Conservation (phyloP, 148 eudicot species). For the Rhododendron ovatum region DNA sequence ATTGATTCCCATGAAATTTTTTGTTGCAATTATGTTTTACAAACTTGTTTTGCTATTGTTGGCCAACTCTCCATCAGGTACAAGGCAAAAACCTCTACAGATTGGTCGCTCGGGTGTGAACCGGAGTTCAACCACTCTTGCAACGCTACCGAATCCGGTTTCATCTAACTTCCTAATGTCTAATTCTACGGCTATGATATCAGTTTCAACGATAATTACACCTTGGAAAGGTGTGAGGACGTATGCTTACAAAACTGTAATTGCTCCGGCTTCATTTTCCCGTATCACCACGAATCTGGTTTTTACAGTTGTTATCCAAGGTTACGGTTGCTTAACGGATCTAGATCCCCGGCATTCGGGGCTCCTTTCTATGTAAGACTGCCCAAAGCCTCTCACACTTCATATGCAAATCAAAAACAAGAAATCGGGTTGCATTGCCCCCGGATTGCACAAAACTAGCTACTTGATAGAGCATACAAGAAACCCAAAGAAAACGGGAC, state of each 20-base stretch:
- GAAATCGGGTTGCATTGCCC: slow-evolving; percentile 14
- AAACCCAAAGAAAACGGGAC: not conserved
- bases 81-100: too few relatives aligned
- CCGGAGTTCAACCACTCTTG: slow-evolving; percentile 4
- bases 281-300: not conserved
- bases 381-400: not conserved
- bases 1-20: too few relatives aligned
- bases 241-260: slow-evolving; percentile 11
- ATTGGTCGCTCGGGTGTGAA: not conserved
- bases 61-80: too few relatives aligned
- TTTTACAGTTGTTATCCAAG: slow-evolving; percentile 18
- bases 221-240: slow-evolving; percentile 15
- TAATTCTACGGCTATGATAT: slow-evolving; percentile 27
- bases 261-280: slow-evolving; percentile 28
- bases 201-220: not conserved
- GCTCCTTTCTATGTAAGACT: too few relatives aligned
- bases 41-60: too few relatives aligned
- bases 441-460: not conserved
- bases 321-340: slow-evolving; percentile 23
- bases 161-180: slow-evolving; percentile 9
- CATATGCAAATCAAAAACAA: not conserved
- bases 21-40: too few relatives aligned
- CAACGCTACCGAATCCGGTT: not conserved
- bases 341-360: not conserved
- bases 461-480: not conserved